Conservation (phyloP, 2,329 filamentous ascomycete genomes). For the Phaeoacremonium minimum region DNA sequence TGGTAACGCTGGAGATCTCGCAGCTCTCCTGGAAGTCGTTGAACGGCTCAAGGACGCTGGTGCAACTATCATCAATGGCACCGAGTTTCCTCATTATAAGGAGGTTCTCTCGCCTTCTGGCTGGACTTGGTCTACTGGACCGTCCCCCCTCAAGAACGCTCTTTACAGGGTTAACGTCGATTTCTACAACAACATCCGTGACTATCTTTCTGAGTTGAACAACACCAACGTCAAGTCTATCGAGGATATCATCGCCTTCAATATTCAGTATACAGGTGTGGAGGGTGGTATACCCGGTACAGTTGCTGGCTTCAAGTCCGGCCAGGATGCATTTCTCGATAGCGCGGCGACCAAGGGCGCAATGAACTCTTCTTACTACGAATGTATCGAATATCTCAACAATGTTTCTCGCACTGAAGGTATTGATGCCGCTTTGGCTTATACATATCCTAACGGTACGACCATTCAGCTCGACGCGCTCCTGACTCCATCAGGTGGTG, state of each 20-base stretch:
- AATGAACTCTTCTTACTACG: conserved; percentile 51
- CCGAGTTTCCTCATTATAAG: conserved; percentile 49
- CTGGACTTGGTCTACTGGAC: conserved; percentile 60
- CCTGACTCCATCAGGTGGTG: conserved; percentile 54
- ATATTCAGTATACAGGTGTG: conserved; percentile 45
- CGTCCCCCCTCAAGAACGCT: conserved; percentile 47
- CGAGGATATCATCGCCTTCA: conserved; percentile 47
- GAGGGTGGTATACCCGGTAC: conserved; percentile 51
- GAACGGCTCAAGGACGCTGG: conserved; percentile 43
- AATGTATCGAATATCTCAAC: conserved; percentile 49
- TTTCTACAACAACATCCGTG: conserved; percentile 38
- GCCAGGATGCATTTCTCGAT: conserved; percentile 55
- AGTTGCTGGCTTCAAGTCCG: conserved; percentile 50
- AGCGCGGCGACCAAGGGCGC: conserved; percentile 48
- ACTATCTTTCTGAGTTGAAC: conserved; percentile 46
- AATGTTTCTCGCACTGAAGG: conserved; percentile 47
- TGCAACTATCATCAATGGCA: conserved; percentile 55
- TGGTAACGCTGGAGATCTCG: conserved; percentile 39
- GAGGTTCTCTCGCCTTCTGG: conserved; percentile 49
- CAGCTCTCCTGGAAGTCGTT: conserved; percentile 39
- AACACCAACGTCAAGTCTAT: conserved; percentile 44
- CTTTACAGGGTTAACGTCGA: conserved; percentile 28
- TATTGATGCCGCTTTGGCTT: conserved; percentile 51
- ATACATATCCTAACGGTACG: conserved; percentile 18
- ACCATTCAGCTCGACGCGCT: conserved; percentile 40